Evolutionary conservation across 2,329 filamentous ascomycete species (phyloP), one percentile per base, ranked within the genome.

Genomic region (Trichoderma afroharzianum): DNA sequence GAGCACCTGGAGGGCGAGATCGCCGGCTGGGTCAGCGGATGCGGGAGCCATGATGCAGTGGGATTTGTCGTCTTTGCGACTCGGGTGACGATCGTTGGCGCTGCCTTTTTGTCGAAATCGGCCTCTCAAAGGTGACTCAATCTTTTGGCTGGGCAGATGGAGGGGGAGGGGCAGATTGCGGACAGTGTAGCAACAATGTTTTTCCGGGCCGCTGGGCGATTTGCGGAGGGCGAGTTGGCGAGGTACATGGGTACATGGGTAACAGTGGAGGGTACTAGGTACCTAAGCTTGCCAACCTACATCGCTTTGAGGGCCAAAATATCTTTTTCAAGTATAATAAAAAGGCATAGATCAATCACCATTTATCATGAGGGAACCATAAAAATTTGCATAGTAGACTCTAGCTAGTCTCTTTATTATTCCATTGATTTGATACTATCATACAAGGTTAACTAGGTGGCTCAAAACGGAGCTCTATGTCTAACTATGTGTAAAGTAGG

Each of bases 1-100:
- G 76, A 95, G 87, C 75, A 95, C 85, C 77, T 89, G 84, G 71
- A 85, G 84, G 72, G 88, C 85, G 78, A 94, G 84, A 79, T 93
- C 91, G 80, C 84, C 84, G 62, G 78, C 63, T 11, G 72, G 28
- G 39, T 53, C 53, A 32, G 50, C 70, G 47, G 36, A 58, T 62
- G 7, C 33, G 21, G 71, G 71, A 71, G 71, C 71, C 71, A 72
- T 72, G 43, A n/a, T 70, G 36, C 53, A 15, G 33, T 32, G 47
- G 24, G 47, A 26, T 15, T 28, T 50, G 71, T 6, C 47, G 53
- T 47, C 32, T 18, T 53, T 64, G 28, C 39, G 24, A n/a, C 58
- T 50, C 11, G 39, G 21, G 21, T 39, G 68, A 55, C 68, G 43
- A 50, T 58, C 43, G 6, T 58, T 63, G 62, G 68, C 43, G 62